These are phyloP conservation scores for Mycothermus thermophilus DNA, from an alignment of 495 filamentous ascomycete species.

Conservation along the genomic window DNA sequence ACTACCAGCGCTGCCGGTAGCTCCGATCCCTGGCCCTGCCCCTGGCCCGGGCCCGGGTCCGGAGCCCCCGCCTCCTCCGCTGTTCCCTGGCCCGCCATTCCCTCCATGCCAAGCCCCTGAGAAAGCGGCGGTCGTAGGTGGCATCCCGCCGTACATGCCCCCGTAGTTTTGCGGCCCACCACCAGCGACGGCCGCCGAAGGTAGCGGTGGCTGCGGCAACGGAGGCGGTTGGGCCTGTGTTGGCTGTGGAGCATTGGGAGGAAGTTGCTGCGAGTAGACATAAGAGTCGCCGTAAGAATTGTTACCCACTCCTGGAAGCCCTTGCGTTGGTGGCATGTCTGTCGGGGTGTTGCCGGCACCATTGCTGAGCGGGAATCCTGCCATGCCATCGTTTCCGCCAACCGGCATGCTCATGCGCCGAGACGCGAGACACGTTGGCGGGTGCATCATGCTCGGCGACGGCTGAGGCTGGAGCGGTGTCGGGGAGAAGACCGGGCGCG, in stretches of 20 bases:
- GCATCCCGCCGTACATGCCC: too few species aligned
- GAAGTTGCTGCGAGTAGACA: too few species aligned
- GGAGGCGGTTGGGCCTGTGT: too few species aligned
- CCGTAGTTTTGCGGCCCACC: constrained; percentile 28
- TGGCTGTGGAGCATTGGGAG: too few species aligned
- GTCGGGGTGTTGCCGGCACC: constrained; percentile 1
- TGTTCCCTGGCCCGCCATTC: background rate
- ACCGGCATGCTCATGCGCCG: constrained; percentile 7
- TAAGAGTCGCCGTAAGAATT: too few species aligned
- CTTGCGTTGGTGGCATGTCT: background rate
- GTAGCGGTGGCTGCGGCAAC: too few species aligned
- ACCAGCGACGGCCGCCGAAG: too few species aligned
- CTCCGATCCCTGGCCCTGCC: background rate
- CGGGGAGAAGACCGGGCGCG: constrained; percentile 20
- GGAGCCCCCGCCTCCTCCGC: too few species aligned
- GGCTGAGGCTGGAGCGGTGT: constrained; percentile 16
- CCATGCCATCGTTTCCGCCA: background rate
- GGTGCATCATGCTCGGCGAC: constrained; percentile 20
- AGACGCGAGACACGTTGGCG: constrained; percentile 12
- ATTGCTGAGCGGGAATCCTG: constrained; percentile 13
- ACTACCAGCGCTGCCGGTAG: background rate
- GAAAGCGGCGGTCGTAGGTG: too few species aligned
- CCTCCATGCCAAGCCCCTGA: too few species aligned
- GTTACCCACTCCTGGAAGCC: too few species aligned
- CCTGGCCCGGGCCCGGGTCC: too few species aligned